phyloP scores from a whole-genome alignment of 129 eudicot species.

The Centrapalus pauciflorus region DNA sequence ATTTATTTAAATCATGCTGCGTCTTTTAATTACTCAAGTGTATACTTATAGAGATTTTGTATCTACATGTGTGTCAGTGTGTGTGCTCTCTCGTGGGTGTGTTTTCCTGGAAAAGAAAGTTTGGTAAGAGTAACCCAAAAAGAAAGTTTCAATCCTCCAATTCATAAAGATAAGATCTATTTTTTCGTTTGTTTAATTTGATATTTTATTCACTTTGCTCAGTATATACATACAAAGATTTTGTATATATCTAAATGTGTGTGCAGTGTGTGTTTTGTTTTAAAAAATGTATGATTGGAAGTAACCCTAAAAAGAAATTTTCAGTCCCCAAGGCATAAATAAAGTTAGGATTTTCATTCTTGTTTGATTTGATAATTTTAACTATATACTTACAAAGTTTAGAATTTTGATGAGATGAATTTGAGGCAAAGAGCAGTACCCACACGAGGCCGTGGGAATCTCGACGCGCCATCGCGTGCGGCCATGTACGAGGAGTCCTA shows the following conservation, averaged over 20 bases:
- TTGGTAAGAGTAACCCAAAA: not conserved
- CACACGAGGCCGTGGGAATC: constrained; percentile 58
- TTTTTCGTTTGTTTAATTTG: not conserved
- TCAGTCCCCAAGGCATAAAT: no score
- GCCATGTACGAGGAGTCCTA: constrained; percentile 29
- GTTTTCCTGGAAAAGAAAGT: not conserved
- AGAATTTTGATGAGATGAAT: constrained; percentile 46
- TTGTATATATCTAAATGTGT: not conserved
- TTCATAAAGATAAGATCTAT: not conserved
- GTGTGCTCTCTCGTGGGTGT: not conserved
- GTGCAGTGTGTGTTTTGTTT: not conserved
- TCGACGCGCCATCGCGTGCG: constrained; percentile 38
- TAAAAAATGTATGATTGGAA: no score
- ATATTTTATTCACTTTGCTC: not conserved
- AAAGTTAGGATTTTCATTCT: no score
- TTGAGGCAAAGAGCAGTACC: constrained; percentile 54
- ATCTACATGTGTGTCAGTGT: not conserved
- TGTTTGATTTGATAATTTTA: no score
- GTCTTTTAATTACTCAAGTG: no score
- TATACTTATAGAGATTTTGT: not conserved
- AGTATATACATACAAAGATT: not conserved
- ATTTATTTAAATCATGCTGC: constrained; percentile 11
- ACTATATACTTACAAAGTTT: no score
- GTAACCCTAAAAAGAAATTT: no score
- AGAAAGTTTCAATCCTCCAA: not conserved